phyloP scores from a whole-genome alignment of 129 eudicot genomes.

The Deinandra increscens region DNA sequence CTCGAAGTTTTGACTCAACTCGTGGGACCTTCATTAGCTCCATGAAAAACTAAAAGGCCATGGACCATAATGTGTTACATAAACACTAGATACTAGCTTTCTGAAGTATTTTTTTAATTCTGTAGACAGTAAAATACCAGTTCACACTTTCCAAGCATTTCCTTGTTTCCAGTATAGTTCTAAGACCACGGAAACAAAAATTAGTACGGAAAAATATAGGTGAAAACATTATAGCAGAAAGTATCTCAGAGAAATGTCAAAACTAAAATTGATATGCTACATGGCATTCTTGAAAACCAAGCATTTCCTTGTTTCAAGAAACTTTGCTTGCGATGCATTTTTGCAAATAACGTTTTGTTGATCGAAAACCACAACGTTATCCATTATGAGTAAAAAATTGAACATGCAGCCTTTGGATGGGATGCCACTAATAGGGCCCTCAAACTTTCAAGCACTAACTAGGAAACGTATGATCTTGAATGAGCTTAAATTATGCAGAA shows the following conservation, averaged over 20 bases:
- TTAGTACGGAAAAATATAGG: conserved; percentile 12
- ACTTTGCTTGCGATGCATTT: neutral
- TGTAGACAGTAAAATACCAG: conserved; percentile 49
- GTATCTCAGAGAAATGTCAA: neutral
- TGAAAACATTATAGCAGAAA: conserved; percentile 9
- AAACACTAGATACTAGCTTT: conserved; percentile 1
- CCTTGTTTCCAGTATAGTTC: conserved; percentile 88
- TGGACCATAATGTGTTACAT: conserved; percentile 21
- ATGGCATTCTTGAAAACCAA: conserved; percentile 14
- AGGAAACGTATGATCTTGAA: neutral
- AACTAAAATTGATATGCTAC: conserved; percentile 9
- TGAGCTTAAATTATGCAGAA: neutral
- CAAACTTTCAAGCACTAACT: neutral
- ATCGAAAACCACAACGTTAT: conserved; percentile 2
- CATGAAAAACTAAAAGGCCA: conserved; percentile 77
- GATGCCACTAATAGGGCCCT: neutral
- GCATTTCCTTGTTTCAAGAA: no score
- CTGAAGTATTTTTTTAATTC: conserved; percentile 12
- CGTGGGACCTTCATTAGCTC: conserved; percentile 99
- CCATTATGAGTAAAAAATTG: neutral
- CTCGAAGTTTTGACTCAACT: conserved; percentile 89
- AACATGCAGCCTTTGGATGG: conserved; percentile 1
- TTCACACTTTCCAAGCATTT: conserved; percentile 96
- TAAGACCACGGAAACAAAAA: conserved; percentile 30
- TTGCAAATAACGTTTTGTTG: neutral